Evolutionary conservation across 2,329 filamentous ascomycete species (phyloP), one percentile per base, ranked within the genome.

Genomic region (Magnaporthiopsis incrustans): DNA sequence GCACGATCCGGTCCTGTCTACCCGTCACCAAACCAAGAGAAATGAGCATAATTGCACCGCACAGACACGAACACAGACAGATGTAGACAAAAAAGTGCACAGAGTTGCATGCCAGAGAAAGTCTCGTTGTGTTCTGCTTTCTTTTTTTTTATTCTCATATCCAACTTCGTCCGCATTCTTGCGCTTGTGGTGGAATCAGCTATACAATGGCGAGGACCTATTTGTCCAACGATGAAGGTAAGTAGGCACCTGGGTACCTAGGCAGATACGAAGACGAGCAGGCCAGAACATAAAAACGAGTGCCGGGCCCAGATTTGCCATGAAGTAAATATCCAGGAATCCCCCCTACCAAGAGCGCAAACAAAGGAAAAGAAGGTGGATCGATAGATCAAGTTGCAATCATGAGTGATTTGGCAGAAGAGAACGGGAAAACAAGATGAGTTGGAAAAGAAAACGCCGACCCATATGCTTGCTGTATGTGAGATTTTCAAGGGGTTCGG

Each of bases 391-490:
- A 7, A 7, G 38, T 44, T 18, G 14, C 15, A 44, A 56, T 10
- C 33, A 32, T 22, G 7, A 2, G 26, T 44, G 44, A 30, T 30
- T 53, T 35, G 38, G 61, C n/a, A 62, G 50, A 64, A 38, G 50
- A 8, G n/a, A 38, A 63, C 33, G 30, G 53, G 44, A 8, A 25
- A 6, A 53, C 3, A 12, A 5, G 8, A 35, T 4, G 44, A 50
- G 18, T 12, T 44, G 38, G 38, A 59, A 26, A 63, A 53, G 6
- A 60, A 32, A 59, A 25, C 60, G 60, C 60, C 60, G 50, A 44
- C 14, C 60, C 25, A 62, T 44, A 62, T 62, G 44, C 44, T 33
- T 62, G 38, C 38, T 33, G 15, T 15, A 25, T 33, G 26, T 12
- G 26, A 62, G 6, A 62, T 56, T 53, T 25, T 25, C 22, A 8